phyloP scores from a whole-genome alignment of 2,329 filamentous ascomycete species.

The Myriosclerotinia curreyana region DNA sequence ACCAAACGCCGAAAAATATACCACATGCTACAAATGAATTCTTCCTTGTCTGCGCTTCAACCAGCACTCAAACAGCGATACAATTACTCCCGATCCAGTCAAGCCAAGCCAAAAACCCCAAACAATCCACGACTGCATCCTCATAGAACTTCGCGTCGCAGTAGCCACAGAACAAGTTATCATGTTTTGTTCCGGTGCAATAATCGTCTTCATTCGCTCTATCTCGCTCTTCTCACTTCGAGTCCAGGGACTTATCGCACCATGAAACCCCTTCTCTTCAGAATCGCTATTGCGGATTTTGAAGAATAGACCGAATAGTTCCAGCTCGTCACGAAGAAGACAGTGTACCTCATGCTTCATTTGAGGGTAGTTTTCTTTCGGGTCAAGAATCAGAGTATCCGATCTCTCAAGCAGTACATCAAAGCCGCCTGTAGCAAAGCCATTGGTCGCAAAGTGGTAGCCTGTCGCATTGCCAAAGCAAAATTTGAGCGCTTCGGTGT shows the following conservation, averaged over 20 bases:
- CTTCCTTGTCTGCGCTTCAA: not conserved
- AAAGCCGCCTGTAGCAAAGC: not conserved
- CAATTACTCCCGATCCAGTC: not conserved
- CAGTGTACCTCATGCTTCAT: not conserved
- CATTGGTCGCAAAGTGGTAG: slow-evolving; percentile 1
- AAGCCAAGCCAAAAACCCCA: not conserved
- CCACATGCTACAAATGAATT: not conserved
- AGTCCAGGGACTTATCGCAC: slow-evolving; percentile 5
- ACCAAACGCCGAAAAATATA: not conserved
- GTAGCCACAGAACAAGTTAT: slow-evolving; percentile 2
- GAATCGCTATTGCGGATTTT: not conserved
- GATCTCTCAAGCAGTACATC: not conserved
- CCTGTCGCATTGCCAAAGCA: not conserved
- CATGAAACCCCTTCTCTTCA: not conserved
- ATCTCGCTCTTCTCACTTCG: not conserved
- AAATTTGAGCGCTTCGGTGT: not conserved
- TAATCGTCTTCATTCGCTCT: slow-evolving; percentile 1
- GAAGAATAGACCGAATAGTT: not conserved
- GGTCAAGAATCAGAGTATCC: not conserved
- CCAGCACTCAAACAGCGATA: not conserved
- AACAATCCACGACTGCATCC: not conserved
- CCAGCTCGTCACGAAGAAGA: not conserved
- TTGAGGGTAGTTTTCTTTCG: not conserved
- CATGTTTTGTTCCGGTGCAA: not conserved
- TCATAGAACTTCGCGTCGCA: not conserved